Evolutionary conservation across 2,329 filamentous ascomycete genomes (phyloP).

Genomic region (Curvularia eragrostidis): DNA sequence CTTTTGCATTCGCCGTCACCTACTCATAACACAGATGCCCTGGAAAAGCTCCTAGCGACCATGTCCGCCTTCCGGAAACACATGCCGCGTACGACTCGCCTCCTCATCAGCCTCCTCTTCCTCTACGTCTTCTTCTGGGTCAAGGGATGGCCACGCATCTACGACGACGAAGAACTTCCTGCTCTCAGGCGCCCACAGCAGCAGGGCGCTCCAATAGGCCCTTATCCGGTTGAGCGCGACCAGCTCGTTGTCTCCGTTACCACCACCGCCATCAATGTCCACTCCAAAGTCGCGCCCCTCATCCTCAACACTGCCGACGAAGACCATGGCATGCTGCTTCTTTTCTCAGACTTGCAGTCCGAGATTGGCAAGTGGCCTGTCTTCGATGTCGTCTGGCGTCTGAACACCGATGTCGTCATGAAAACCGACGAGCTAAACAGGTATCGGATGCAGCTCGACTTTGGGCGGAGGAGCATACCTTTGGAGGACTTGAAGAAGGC

Average conservation of each 20-base stretch:
- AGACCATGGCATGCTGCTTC: constrained; percentile 46
- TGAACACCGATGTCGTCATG: constrained; percentile 37
- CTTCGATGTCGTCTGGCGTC: constrained; percentile 48
- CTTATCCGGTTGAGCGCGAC: constrained; percentile 30
- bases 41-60: constrained; percentile 20
- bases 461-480: constrained; percentile 40
- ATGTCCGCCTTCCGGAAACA: constrained; percentile 32
- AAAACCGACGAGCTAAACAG: constrained; percentile 46
- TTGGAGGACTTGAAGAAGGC: constrained; percentile 28
- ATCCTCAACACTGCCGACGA: constrained; percentile 34
- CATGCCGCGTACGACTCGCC: constrained; percentile 33
- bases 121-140: constrained; percentile 43
- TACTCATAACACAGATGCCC: constrained; percentile 17
- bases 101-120: constrained; percentile 26
- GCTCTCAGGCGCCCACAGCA: constrained; percentile 26
- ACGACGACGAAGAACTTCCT: constrained; percentile 44
- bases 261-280: constrained; percentile 63
- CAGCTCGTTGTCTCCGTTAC: constrained; percentile 61
- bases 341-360: constrained; percentile 51
- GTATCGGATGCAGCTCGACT: constrained; percentile 45
- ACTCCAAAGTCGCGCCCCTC: constrained; percentile 59
- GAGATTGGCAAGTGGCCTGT: constrained; percentile 43
- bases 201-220: constrained; percentile 22
- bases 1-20: constrained; percentile 1
- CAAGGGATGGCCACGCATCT: constrained; percentile 41